Evolutionary conservation across 306 rosid genomes (phyloP), one percentile per base, ranked within the genome.

Genomic region (Nissolia schottii): DNA sequence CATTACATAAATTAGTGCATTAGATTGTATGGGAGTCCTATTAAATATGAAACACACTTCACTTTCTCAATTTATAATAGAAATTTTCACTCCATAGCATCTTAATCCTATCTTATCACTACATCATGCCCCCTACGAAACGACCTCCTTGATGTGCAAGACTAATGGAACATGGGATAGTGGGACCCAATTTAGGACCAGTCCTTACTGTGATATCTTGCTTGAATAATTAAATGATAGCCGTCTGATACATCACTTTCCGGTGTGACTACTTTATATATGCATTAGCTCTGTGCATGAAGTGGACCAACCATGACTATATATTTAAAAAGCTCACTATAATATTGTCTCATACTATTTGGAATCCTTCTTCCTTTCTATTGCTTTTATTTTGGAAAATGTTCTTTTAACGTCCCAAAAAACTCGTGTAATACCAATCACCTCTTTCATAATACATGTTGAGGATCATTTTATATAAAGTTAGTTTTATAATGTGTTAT

Each of bases 181-280:
- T 64, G 79, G 73, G 82, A 53, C 84, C 80, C 38, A 49, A 24
- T 2, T 24, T 5, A 70, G 60, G 83, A 80, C 76, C 19, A 64
- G 70, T 66, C 74, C 57, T 77, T 14, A n/a, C 32, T 71, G 70
- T 64, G 43, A 72, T 75, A 81, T 80, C 38, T 53, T 41, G 62
- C 55, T 73, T 60, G 81, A 74, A 59, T 15, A 41, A 41, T 54
- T 63, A 31, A 64, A 60, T n/a, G 50, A 67, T 51, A 66, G 25
- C 69, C 56, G 15, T 72, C n/a, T 22, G 83, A 80, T 73, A 67
- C 80, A 45, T 82, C 89, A 67, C 75, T 84, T 60, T 82, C 88
- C 14, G 45, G 65, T 48, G 60, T 27, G 73, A 57, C 61, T n/a
- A 73, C 57, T 81, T 38, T 65, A 48, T 35, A 75, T 14, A n/a